Evolutionary conservation across 306 rosid species (phyloP), one percentile per base, ranked within the genome.

Genomic region (Vicia faba): DNA sequence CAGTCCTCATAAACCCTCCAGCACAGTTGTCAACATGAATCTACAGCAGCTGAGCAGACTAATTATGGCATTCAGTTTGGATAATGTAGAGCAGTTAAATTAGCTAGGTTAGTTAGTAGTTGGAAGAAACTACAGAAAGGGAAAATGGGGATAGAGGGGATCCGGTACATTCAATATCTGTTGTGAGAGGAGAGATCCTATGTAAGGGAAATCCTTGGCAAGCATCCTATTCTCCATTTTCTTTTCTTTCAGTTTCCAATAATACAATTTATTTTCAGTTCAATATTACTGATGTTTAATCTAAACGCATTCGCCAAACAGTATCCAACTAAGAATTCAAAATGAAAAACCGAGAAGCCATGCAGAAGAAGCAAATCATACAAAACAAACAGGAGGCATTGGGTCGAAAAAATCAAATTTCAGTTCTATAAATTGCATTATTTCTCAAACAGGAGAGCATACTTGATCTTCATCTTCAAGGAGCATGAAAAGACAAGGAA

Each of bases 361-460:
- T 14, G 28, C 26, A 35, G 45, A 59, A 16, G 8, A 16, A 16
- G 25, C 28, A 59, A 60, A 60, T 60, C 65, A 60, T 60, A 60
- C n/a, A 36, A 31, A 33, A 33, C 28, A 33, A 60, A 36, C 29
- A 36, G 46, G 64, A 31, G 29, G 5, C 28, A 36, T 16, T n/a
- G 45, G 29, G 45, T 18, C 7, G 14, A 60, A 18, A 35, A 60
- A 4, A 9, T 60, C 29, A 36, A 36, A 59, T 35, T 59, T 59
- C 65, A 35, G 45, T 36, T 59, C 15, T 11, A 59, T 16, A 59
- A 35, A 11, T 60, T 60, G 65, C 46, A 13, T 38, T 60, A 18
- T 36, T 60, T 35, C 46, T 16, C 14, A 36, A 60, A 36, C 46
- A 10, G 46, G 14, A 58, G 65, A 16, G 65, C 14, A 5, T 60